Base-by-base conservation (phyloP, 2,329 filamentous ascomycete species). In the Ilyonectria mors-panacis region DNA sequence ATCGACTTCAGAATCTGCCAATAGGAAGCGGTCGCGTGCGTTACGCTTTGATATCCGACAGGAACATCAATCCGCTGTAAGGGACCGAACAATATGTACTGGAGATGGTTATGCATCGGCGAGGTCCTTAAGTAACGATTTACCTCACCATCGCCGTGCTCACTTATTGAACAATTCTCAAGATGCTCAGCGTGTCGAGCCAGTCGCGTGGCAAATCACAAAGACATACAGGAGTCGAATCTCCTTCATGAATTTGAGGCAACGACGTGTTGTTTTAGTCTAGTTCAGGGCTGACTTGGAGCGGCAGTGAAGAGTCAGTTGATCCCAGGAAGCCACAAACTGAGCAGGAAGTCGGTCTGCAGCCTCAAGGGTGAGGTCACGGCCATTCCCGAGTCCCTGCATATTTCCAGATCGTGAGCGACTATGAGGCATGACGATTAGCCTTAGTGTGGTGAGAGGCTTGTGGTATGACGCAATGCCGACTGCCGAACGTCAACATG, bases 401-500 rank as follows among this genome's bases (percentile, higher is more conserved):
- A 77, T n/a, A 76, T 74, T 33, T 62, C 67, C 55, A 67, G 30
- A 39, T 76, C 74, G 53, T 67, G 26, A 55, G 53, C 2, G 57
- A 50, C 9, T 67, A 54, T 2, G 51, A 47, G 17, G 39, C 55
- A 15, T 3, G 56, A 13, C 15, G 51, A 21, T 26, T 13, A 6
- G 15, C 21, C 9, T 26, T 6, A 23, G 28, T 21, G 1, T 75
- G 73, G 76, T 67, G 21, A 77, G 68, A 33, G 73, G 70, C 57
- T 72, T 73, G 63, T 75, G 75, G 63, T 76, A 78, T 74, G 23
- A 78, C 77, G 75, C n/a, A 78, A 69, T 2, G 60, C 72, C 1
- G 71, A 66, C 45, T 70, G 66, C 75, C 75, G 77, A 10, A 66
- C 53, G 26, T 66, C 67, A 2, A 62, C 61, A 19, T 50, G 1